A percentile compares a stretch with the other conserved stretches of the same genome.
Evolutionary conservation across 768 basidiomycete genomes (phyloP).

Genomic region (Xanthoconium stramineum): DNA sequence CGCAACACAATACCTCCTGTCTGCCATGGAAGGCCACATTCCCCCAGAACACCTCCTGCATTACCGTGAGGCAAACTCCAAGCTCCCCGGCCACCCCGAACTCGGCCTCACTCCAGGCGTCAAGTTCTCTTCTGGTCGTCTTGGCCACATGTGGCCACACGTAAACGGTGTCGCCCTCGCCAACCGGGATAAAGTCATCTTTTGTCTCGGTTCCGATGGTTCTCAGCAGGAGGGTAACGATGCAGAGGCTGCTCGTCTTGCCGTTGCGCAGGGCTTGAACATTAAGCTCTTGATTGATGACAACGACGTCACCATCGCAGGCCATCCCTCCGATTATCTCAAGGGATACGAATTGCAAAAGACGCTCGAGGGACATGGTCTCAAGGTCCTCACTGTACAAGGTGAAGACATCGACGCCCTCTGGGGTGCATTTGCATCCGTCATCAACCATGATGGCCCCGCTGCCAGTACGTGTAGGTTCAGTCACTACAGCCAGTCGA

Average conservation of each 20-base stretch:
- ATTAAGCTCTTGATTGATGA: slow-evolving; percentile 87
- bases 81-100: slow-evolving; percentile 88
- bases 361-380: slow-evolving; percentile 78
- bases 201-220: slow-evolving; percentile 85
- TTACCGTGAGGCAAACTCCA: slow-evolving; percentile 83
- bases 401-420: slow-evolving; percentile 81
- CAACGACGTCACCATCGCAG: slow-evolving; percentile 91
- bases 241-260: slow-evolving; percentile 84
- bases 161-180: slow-evolving; percentile 85
- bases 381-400: slow-evolving; percentile 68
- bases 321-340: slow-evolving; percentile 84
- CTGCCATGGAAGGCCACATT: slow-evolving; percentile 70
- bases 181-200: slow-evolving; percentile 71
- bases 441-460: slow-evolving; percentile 66
- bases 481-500: not conserved
- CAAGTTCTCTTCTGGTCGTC: slow-evolving; percentile 90
- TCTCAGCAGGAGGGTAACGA: slow-evolving; percentile 92
- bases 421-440: slow-evolving; percentile 60
- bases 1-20: slow-evolving; percentile 83
- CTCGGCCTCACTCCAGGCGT: slow-evolving; percentile 88
- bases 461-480: slow-evolving; percentile 55
- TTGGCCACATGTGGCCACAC: slow-evolving; percentile 88
- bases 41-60: slow-evolving; percentile 75
- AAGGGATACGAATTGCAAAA: slow-evolving; percentile 69
- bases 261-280: slow-evolving; percentile 79